Evolutionary conservation across 805 yeast species (phyloP), one percentile per base, ranked within the genome.

Genomic region (Zygoascus tannicola): DNA sequence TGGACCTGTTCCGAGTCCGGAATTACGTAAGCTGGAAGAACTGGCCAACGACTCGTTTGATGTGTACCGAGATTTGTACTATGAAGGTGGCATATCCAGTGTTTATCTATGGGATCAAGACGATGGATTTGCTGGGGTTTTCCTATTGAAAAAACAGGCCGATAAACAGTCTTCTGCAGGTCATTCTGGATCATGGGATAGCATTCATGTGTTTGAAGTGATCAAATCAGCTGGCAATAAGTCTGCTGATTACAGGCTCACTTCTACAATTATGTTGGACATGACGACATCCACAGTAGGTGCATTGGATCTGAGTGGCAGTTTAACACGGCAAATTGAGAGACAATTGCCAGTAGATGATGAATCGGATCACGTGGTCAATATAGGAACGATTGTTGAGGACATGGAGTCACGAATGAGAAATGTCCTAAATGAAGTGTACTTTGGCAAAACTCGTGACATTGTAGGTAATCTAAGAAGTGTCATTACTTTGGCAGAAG

Each of bases 371-470:
- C 97, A 92, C 59, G 74, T 90, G 40, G 78, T 87, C 26, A 88
- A 88, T 58, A 66, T 90, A 48, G 98, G 98, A 23, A 69, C 82
- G 2, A 62, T 87, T 50, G 75, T 92, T 12, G 98, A 90, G 64
- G 95, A 85, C 49, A 73, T 85, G 35, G 98, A 90, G 66, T 78
- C 81, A 48, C 85, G 82, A 59, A 69, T 90, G 67, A 76, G 98
- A 63, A 85, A 84, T 54, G 69, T 84, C 68, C 70, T 90, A 50
- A 95, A 90, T 62, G 95, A 86, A 50, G 97, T 90, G 22, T 90
- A 90, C 62, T 90, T 90, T 59, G 97, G 94, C 55, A 90, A 90
- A 68, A 85, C 95, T 16, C 79, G 85, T 57, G 96, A 90, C 58
- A 81, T 92, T 40, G 70, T 88, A 38, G 80, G 83, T 22, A 87